Evolutionary conservation across 2,329 filamentous ascomycete genomes (phyloP).

Genomic region (Alternaria sp.): DNA sequence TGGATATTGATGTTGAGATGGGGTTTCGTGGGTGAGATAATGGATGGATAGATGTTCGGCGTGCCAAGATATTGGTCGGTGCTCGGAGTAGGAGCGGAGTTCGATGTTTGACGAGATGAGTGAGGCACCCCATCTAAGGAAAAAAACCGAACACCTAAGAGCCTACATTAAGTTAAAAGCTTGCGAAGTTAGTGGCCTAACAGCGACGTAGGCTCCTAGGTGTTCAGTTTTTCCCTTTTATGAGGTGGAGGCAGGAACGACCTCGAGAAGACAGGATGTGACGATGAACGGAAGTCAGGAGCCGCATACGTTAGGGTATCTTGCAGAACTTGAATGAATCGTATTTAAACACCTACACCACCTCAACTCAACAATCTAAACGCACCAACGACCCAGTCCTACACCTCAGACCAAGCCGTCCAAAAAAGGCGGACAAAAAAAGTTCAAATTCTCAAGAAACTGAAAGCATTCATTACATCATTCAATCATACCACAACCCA

Average conservation of each 20-base stretch:
- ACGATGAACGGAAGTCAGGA: neutral
- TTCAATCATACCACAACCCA: constrained; percentile 8
- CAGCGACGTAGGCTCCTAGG: too few relatives aligned
- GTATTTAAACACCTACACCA: neutral
- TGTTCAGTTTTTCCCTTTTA: too few relatives aligned
- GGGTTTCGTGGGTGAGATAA: neutral
- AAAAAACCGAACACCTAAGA: too few relatives aligned
- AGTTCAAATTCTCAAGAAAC: neutral
- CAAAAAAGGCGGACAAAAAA: neutral
- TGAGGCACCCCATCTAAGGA: too few relatives aligned
- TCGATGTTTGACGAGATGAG: neutral
- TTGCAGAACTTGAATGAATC: neutral
- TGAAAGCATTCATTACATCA: constrained; percentile 8
- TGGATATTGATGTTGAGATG: neutral
- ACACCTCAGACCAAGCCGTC: neutral
- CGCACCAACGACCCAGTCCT: neutral
- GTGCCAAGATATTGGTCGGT: neutral
- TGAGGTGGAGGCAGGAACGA: neutral
- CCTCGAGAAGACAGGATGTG: neutral
- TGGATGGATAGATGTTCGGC: neutral
- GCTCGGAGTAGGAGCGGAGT: neutral
- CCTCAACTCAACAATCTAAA: neutral
- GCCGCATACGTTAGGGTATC: too few relatives aligned
- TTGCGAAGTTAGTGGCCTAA: too few relatives aligned
- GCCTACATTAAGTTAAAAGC: too few relatives aligned